Evolutionary conservation across 768 basidiomycete species (phyloP), one percentile per base, ranked within the genome.

Genomic region (Rhodocollybia butyracea): DNA sequence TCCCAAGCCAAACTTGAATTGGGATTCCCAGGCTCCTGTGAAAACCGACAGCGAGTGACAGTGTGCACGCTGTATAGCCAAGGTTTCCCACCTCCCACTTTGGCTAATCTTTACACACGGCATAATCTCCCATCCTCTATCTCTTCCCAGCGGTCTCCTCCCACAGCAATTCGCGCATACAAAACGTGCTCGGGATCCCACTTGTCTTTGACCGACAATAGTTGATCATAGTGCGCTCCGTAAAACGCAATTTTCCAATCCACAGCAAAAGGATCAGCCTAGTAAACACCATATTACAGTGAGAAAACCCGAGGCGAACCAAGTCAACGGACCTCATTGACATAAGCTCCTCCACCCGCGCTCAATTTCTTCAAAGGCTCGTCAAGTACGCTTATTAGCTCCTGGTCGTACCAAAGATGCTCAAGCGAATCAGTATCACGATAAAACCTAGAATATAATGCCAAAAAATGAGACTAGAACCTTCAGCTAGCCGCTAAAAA

Each of bases 231-330:
- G 34, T 58, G 39, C 46, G 46, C 42, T 21, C 57, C 60, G 38
- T 51, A 60, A 36, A 60, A 60, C 11, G 47, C 55, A 38, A 45
- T 36, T 48, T 60, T 55, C 53, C 52, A 60, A 43, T 60, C 59
- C 26, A 53, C 57, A 51, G 58, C 59, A 30, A 41, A 42, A 1
- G 38, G 34, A 29, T 41, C 47, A 21, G 55, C 55, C 55, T 56
- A n/a, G 3, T 13, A 31, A 13, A 1, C 21, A 17, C 36, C n/a
- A 30, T 21, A 32, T 43, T 29, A 26, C 22, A 8, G 10, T n/a
- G n/a, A n/a, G 21, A 31, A n/a, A 29, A 11, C 3, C 6, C 12
- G n/a, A n/a, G 17, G 11, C 19, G 29, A 43, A 5, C 3, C 15
- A n/a, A 45, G 26, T 17, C 5, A 10, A 45, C 52, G 6, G 5